Conservation (phyloP, 2,329 filamentous ascomycete species). For the Penicillium sp. region DNA sequence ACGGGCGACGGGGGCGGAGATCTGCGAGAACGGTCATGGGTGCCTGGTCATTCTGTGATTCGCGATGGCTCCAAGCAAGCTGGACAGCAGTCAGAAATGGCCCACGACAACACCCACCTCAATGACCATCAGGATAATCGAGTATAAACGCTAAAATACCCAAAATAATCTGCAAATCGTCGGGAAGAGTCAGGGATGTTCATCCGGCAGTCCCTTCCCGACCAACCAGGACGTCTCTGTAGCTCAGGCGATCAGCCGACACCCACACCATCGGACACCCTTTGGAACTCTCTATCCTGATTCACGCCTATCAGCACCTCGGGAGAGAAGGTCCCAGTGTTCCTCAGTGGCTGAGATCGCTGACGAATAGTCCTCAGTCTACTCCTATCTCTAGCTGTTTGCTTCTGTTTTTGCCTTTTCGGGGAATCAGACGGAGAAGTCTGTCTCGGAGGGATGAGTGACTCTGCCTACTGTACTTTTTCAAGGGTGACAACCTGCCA, state of each 20-base stretch:
- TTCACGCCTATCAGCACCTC: slow-evolving; percentile 20
- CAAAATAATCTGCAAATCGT: not conserved
- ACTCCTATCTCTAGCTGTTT: not conserved
- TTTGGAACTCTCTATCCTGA: not conserved
- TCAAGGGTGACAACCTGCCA: slow-evolving; percentile 1
- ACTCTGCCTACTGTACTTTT: not conserved
- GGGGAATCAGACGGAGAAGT: slow-evolving; percentile 1
- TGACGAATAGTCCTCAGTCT: not conserved
- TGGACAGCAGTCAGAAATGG: not conserved
- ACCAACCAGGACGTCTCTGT: not conserved
- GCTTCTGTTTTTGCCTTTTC: slow-evolving; percentile 1
- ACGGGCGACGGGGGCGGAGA: not conserved
- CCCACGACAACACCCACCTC: not conserved
- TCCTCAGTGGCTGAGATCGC: slow-evolving; percentile 18
- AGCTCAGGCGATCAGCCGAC: slow-evolving; percentile 22
- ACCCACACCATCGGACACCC: not conserved
- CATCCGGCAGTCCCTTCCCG: not conserved
- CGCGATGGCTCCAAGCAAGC: not conserved
- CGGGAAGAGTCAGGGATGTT: not conserved
- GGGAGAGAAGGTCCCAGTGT: slow-evolving; percentile 8
- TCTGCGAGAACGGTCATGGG: not conserved
- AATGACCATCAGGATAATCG: not conserved
- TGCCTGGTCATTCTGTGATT: not conserved
- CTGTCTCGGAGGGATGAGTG: slow-evolving; percentile 20
- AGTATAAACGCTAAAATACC: not conserved